Conservation (phyloP, 192 early-diverging fungal genomes). For the Umbelopsis sp. region DNA sequence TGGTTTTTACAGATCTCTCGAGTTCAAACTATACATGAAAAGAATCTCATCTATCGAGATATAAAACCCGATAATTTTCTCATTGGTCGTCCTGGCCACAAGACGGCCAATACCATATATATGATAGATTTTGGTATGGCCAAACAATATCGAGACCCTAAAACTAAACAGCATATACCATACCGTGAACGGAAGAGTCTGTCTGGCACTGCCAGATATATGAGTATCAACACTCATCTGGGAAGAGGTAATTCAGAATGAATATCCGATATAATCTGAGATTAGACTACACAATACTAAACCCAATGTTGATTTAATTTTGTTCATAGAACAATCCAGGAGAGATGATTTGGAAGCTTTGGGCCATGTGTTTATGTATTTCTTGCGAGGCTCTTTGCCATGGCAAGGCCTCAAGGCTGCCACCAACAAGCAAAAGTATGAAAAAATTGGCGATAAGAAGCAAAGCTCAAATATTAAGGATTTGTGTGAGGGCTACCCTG, state of each 20-base stretch:
- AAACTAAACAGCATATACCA: conserved; percentile 95
- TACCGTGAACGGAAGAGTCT: conserved; percentile 95
- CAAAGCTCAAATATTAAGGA: conserved; percentile 69
- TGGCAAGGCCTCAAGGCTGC: conserved; percentile 85
- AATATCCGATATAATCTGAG: too few relatives aligned
- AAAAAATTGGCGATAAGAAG: conserved; percentile 85
- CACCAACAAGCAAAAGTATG: conserved; percentile 85
- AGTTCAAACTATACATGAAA: conserved; percentile 92
- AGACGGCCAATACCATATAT: conserved; percentile 69
- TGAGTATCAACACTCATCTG: conserved; percentile 98
- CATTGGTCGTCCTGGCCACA: conserved; percentile 76
- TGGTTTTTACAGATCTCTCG: conserved; percentile 56
- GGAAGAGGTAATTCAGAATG: conserved; percentile 69
- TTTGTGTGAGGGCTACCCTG: conserved; percentile 73
- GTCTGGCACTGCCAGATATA: conserved; percentile 96
- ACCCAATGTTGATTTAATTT: neutral
- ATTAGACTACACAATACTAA: too few relatives aligned
- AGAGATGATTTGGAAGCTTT: conserved; percentile 86
- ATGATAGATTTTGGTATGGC: conserved; percentile 99
- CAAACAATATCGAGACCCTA: conserved; percentile 96
- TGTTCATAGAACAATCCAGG: conserved; percentile 70
- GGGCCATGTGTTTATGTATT: conserved; percentile 85
- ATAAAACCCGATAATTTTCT: conserved; percentile 99
- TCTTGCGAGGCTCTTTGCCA: conserved; percentile 73
- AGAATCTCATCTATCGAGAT: conserved; percentile 94